These are phyloP conservation scores for Ganoderma lucidum DNA, from an alignment of 1,284 basidiomycete genomes.

Conservation along the genomic window DNA sequence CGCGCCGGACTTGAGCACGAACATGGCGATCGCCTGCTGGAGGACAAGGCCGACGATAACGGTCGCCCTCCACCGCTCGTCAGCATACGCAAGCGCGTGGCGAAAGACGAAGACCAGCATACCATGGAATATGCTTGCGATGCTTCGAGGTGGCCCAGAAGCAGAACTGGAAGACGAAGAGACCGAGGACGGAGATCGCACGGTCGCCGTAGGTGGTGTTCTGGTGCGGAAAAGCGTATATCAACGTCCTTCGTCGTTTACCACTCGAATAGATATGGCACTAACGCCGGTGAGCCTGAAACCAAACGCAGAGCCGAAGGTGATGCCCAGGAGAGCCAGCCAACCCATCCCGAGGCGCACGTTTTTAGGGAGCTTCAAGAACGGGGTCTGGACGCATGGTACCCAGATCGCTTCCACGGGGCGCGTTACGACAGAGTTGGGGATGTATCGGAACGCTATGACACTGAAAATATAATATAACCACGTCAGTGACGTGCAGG, in stretches of 20 bases:
- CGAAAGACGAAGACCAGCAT: slow-evolving; percentile 33
- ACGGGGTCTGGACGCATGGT: slow-evolving; percentile 70
- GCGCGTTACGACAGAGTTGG: slow-evolving; percentile 67
- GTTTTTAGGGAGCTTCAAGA: slow-evolving; percentile 68
- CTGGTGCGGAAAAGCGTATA: slow-evolving; percentile 45
- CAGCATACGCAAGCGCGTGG: slow-evolving; percentile 12
- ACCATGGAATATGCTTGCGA: slow-evolving; percentile 73
- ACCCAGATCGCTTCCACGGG: slow-evolving; percentile 75
- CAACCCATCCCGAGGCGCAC: slow-evolving; percentile 73
- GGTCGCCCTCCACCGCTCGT: slow-evolving; percentile 64
- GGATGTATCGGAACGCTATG: slow-evolving; percentile 83
- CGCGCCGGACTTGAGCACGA: slow-evolving; percentile 83
- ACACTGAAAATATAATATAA: slow-evolving; percentile 50
- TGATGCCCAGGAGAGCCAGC: slow-evolving; percentile 74
- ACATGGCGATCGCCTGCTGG: slow-evolving; percentile 86
- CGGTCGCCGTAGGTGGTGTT: slow-evolving; percentile 77
- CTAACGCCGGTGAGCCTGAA: slow-evolving; percentile 68
- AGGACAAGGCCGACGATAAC: slow-evolving; percentile 86
- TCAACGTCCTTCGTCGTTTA: slow-evolving; percentile 31
- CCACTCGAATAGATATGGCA: slow-evolving; percentile 19
- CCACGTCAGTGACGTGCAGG: slow-evolving; percentile 5
- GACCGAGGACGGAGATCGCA: slow-evolving; percentile 82
- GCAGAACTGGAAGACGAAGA: slow-evolving; percentile 77
- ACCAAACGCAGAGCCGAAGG: slow-evolving; percentile 86
- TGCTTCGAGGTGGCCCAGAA: slow-evolving; percentile 73